phyloP scores from a whole-genome alignment of 2,329 filamentous ascomycete genomes.

The Penicillium sp. region DNA sequence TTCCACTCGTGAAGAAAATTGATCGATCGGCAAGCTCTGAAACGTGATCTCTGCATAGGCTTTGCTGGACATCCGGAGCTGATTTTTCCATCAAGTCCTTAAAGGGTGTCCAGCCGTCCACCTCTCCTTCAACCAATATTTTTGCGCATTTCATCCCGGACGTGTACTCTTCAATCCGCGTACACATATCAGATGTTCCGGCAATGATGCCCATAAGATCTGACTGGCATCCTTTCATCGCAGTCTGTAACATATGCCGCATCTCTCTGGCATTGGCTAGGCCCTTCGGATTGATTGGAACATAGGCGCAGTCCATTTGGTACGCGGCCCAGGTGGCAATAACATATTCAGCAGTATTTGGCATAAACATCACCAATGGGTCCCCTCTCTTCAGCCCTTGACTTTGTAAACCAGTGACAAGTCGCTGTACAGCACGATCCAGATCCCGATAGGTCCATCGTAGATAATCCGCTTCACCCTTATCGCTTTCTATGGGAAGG shows the following conservation, averaged over 20 bases:
- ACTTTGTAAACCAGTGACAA: neutral
- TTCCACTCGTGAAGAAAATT: conserved; percentile 21
- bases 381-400: neutral
- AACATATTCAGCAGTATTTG: conserved; percentile 17
- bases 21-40: neutral
- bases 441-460: conserved; percentile 7
- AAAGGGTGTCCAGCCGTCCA: conserved; percentile 1
- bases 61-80: neutral
- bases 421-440: neutral
- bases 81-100: neutral
- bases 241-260: conserved; percentile 1
- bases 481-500: neutral
- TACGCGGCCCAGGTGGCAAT: conserved; percentile 18
- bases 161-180: conserved; percentile 1
- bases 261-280: conserved; percentile 7
- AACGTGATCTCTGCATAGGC: neutral
- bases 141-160: neutral
- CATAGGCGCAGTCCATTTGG: conserved; percentile 12
- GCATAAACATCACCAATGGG: conserved; percentile 3
- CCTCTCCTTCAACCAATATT: conserved; percentile 5
- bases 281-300: conserved; percentile 16
- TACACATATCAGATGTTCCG: neutral
- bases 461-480: conserved; percentile 1
- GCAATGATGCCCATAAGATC: neutral
- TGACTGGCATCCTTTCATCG: neutral